Base-by-base conservation (phyloP, 805 yeast genomes). In the Saturnispora kantuleensis region DNA sequence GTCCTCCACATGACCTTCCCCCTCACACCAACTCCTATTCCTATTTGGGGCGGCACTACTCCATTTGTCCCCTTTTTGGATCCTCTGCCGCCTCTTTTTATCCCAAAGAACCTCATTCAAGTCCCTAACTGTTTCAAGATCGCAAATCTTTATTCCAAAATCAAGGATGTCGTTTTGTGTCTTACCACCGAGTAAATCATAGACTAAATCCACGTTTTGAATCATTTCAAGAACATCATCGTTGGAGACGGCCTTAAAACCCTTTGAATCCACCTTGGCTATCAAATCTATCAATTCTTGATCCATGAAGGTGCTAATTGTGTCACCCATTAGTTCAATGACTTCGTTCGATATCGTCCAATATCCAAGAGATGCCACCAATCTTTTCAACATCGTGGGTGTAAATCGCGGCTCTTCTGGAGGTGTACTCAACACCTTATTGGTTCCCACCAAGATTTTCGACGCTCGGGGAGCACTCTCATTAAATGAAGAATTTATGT, bases 191-290 rank as follows among this genome's bases (percentile, higher is more conserved):
- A 48, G 38, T 1, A 40, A 39, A 9, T 54, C 47, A 1, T 28
- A 12, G 21, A 12, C 52, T 12, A 56, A 39, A 35, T 57, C 47
- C 37, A 52, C 52, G 17, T 71, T 50, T 40, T 60, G 60, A 47
- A 67, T 51, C 29, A 60, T 51, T 21, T 69, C 51, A 30, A 62
- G 48, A 6, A 64, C 62, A 49, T 69, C 72, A 29, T 57, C 59
- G 16, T 56, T 56, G 31, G 53, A 56, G 11, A 67, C 58, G 6
- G 50, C 51, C 18, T 58, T 52, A 10, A 64, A 50, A 15, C 57
- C 53, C 4, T 54, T 56, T 48, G 65, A 69, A 12, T 47, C 51
- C 2, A 68, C 66, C 48, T 61, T 64, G 3, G 63, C 58, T 16
- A 56, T 50, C 39, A 69, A 52, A 47, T 68, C 71, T 0, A 41